Evolutionary conservation across 371 early-diverging fungal species (phyloP).

Genomic region (Lichtheimia ornata): DNA sequence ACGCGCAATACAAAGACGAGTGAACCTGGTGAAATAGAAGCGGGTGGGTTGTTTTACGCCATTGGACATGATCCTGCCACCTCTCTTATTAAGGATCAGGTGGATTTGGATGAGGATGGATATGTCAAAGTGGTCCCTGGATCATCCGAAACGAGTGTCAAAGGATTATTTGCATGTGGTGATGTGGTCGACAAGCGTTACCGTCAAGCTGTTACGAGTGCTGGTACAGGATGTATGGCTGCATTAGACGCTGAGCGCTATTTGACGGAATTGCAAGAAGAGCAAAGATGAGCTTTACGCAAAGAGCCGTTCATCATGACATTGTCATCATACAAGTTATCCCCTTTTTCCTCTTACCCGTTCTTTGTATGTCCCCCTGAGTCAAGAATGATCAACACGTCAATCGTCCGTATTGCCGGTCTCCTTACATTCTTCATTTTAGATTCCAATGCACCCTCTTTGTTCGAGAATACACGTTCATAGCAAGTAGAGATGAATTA

Average conservation of each 20-base stretch:
- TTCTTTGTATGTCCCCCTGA: too few relatives aligned
- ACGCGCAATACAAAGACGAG: constrained; percentile 73
- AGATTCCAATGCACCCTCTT: too few relatives aligned
- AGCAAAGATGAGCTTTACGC: not conserved
- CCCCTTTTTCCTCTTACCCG: too few relatives aligned
- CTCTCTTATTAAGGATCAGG: constrained; percentile 68
- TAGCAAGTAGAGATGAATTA: too few relatives aligned
- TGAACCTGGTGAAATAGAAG: constrained; percentile 66
- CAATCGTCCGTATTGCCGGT: too few relatives aligned
- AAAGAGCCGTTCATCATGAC: too few relatives aligned
- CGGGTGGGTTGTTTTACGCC: constrained; percentile 97
- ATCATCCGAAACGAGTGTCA: constrained; percentile 80
- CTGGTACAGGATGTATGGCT: constrained; percentile 94
- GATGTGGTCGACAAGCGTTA: constrained; percentile 98
- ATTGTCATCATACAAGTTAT: too few relatives aligned
- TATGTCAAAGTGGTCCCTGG: constrained; percentile 89
- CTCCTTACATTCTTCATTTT: too few relatives aligned
- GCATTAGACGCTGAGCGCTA: constrained; percentile 90
- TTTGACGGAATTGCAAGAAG: constrained; percentile 63
- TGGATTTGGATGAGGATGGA: constrained; percentile 83
- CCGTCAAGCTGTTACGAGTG: constrained; percentile 78
- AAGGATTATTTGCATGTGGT: constrained; percentile 97
- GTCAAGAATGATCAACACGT: too few relatives aligned
- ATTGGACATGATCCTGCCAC: constrained; percentile 98
- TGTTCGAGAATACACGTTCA: too few relatives aligned